Evolutionary conservation across 179 eudicot genomes (phyloP).

Genomic region (Beta corolliflora): DNA sequence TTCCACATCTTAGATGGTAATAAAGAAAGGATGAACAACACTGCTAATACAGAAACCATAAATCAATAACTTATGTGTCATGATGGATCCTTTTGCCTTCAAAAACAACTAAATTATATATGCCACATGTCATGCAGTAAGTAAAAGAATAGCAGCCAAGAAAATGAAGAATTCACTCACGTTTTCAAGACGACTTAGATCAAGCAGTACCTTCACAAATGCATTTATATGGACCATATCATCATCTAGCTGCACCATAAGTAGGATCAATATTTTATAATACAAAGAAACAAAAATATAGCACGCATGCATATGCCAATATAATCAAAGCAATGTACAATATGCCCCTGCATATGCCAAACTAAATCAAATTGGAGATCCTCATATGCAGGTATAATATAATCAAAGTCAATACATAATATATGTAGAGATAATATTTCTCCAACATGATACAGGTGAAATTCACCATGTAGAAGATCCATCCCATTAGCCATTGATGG

Average conservation of each 20-base stretch:
- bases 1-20: neutral
- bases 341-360: neutral
- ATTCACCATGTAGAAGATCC: too few species aligned
- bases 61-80: neutral
- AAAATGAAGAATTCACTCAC: conserved; percentile 46
- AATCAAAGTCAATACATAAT: neutral
- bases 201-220: conserved; percentile 57
- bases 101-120: neutral
- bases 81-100: neutral
- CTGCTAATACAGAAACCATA: neutral
- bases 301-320: conserved; percentile 9
- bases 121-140: neutral
- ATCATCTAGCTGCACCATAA: conserved; percentile 42
- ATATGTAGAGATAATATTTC: neutral
- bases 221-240: conserved; percentile 47
- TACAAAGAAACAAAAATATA: neutral
- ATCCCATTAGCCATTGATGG: too few species aligned
- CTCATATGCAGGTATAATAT: too few species aligned
- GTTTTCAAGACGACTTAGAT: conserved; percentile 60
- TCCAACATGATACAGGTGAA: too few species aligned
- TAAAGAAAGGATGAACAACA: neutral
- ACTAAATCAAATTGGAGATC: neutral
- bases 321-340: conserved; percentile 11
- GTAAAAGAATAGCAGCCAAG: conserved; percentile 4
- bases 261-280: too few species aligned